Base-by-base conservation (phyloP, 2,329 filamentous ascomycete genomes). In the Botrytis squamosa region DNA sequence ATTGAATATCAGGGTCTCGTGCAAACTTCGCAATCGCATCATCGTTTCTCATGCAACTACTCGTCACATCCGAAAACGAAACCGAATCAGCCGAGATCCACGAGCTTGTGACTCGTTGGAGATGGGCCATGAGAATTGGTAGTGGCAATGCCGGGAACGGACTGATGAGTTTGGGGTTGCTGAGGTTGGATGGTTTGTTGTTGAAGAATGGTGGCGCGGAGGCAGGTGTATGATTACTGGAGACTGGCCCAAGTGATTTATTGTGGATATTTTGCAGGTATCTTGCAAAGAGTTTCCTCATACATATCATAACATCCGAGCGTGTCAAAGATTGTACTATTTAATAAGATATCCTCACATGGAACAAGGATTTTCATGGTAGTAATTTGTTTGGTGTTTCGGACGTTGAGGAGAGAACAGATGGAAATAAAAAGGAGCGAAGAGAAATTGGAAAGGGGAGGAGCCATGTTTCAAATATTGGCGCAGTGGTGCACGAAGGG, bases 21-120 rank as follows among this genome's bases (percentile, higher is more conserved):
- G 77, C 79, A 68, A 81, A 80, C 69, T 81, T 81, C 60, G 79
- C 79, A 42, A 81, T 80, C 40, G 80, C 80, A 38, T 80, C 79
- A 20, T 79, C 78, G 6, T 81, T 81, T 74, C 77, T 81, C 18
- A 80, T 80, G 77, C 79, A 80, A 72, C 76, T 81, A 62, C 76
- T 79, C 7, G 74, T 81, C 1, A 80, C 78, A 12, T 77, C 77
- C 22, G 74, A 78, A 40, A 75, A 67, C 8, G 79, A 80, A n/a
- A 69, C 66, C 2, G 80, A 81, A 73, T 75, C 75, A 14, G 73
- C 46, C 14, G 80, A 81, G 55, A 78, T 81, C 65, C 79, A 78
- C 40, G 77, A 77, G 29, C 64, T 81, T 4, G 78, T 80, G 20
- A 64, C 73, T 18, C 74, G 80, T 16, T 81, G 80, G 80, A 70